Evolutionary conservation across 2,329 filamentous ascomycete genomes (phyloP).

Genomic region (Hypoxylon sp.): DNA sequence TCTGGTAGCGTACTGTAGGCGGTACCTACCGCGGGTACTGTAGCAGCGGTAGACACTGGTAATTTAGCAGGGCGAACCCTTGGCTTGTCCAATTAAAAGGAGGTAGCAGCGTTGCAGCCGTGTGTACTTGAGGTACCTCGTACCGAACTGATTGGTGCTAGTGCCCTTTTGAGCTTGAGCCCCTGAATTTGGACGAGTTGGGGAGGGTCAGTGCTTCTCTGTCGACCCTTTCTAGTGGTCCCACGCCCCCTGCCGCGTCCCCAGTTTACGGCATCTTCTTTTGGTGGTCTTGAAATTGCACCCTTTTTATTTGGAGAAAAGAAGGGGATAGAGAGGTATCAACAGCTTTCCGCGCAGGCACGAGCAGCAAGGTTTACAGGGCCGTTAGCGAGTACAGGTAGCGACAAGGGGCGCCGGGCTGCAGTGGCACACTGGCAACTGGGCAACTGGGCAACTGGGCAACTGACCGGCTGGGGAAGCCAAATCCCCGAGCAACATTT

Average conservation of each 20-base stretch:
- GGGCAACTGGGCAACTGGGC: neutral
- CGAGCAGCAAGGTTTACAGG: too few species aligned
- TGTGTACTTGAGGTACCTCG: too few species aligned
- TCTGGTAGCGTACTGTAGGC: too few species aligned
- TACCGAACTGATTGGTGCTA: conserved; percentile 12
- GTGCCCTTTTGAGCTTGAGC: conserved; percentile 22
- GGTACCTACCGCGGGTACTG: too few species aligned
- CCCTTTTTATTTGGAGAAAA: conserved; percentile 27
- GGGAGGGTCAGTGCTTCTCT: conserved; percentile 33
- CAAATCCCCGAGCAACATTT: conserved; percentile 32
- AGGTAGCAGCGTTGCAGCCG: conserved; percentile 2
- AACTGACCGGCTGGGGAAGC: conserved; percentile 15
- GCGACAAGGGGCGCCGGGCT: too few species aligned
- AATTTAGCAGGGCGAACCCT: conserved; percentile 27
- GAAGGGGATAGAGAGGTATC: conserved; percentile 25
- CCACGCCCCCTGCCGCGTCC: conserved; percentile 28
- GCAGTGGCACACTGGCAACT: too few species aligned
- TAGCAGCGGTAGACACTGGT: too few species aligned
- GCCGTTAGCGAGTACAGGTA: too few species aligned
- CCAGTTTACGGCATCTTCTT: conserved; percentile 32
- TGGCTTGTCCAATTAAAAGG: conserved; percentile 32
- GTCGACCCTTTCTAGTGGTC: conserved; percentile 34
- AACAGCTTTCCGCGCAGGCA: too few species aligned
- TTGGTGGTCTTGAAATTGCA: conserved; percentile 36
- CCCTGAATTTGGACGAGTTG: conserved; percentile 26